phyloP scores from a whole-genome alignment of 2,329 filamentous ascomycete species.

The Pestalotiopsis sp. region DNA sequence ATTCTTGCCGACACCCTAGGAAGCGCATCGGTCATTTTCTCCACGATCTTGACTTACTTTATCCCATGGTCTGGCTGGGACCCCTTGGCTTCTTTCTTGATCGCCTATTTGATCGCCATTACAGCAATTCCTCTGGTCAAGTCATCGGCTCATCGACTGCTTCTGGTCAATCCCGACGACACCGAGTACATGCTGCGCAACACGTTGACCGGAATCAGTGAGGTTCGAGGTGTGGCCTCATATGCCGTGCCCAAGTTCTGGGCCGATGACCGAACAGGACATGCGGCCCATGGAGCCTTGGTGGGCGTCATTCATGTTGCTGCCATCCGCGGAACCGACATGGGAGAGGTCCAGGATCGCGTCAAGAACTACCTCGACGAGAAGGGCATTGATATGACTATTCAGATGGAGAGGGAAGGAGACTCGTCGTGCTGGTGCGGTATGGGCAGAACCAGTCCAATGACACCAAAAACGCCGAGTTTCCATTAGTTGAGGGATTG shows the following conservation, averaged over 20 bases:
- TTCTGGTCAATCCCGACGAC: slow-evolving; percentile 83
- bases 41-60: slow-evolving; percentile 83
- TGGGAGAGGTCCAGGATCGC: slow-evolving; percentile 84
- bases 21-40: slow-evolving; percentile 91
- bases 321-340: slow-evolving; percentile 69
- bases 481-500: slow-evolving; percentile 5
- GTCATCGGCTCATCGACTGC: slow-evolving; percentile 78
- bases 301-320: slow-evolving; percentile 87
- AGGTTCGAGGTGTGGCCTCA: slow-evolving; percentile 80
- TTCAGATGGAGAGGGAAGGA: slow-evolving; percentile 87
- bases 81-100: slow-evolving; percentile 89
- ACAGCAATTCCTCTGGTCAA: slow-evolving; percentile 87
- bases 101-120: slow-evolving; percentile 90
- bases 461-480: slow-evolving; percentile 28
- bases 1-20: slow-evolving; percentile 94
- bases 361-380: slow-evolving; percentile 71
- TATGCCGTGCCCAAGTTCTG: slow-evolving; percentile 92
- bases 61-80: slow-evolving; percentile 94
- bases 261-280: slow-evolving; percentile 71
- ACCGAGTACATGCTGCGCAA: slow-evolving; percentile 88
- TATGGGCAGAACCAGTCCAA: slow-evolving; percentile 37
- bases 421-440: slow-evolving; percentile 68
- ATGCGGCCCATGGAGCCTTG: slow-evolving; percentile 54
- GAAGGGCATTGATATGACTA: slow-evolving; percentile 77
- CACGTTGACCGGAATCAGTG: slow-evolving; percentile 79